Conservation (phyloP, 2,329 filamentous ascomycete genomes). For the Phialocephala sp. region DNA sequence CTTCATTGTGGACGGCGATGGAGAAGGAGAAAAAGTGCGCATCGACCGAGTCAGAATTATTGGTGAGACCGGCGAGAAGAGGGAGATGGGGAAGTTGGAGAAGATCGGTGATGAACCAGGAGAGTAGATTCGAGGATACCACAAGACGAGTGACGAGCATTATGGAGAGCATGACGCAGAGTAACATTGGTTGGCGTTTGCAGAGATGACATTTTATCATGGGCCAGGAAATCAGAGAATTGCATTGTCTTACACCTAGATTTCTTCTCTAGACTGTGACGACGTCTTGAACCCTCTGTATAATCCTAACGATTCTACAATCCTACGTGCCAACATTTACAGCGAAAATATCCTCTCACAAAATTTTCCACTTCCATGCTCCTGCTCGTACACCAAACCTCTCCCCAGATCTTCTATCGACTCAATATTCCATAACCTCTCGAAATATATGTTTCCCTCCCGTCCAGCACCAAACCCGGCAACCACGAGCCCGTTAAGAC, state of each 20-base stretch:
- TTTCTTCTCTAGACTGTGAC: background rate
- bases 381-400: too few relatives aligned
- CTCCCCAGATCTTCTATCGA: background rate
- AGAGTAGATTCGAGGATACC: background rate
- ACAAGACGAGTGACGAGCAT: background rate
- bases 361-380: background rate
- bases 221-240: slow-evolving; percentile 19
- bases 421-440: background rate
- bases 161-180: slow-evolving; percentile 7
- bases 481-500: slow-evolving; percentile 39
- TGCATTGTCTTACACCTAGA: slow-evolving; percentile 16
- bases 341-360: background rate
- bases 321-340: background rate
- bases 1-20: slow-evolving; percentile 87
- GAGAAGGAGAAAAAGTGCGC: slow-evolving; percentile 82
- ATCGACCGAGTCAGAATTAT: slow-evolving; percentile 81
- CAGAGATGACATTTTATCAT: slow-evolving; percentile 21
- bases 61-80: slow-evolving; percentile 89
- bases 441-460: slow-evolving; percentile 59
- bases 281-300: background rate
- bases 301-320: background rate
- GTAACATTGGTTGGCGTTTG: slow-evolving; percentile 33
- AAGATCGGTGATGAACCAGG: slow-evolving; percentile 82
- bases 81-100: slow-evolving; percentile 92
- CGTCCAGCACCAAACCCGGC: slow-evolving; percentile 41